phyloP scores from a whole-genome alignment of 352 stramenopile species.

The Phytophthora sp. region DNA sequence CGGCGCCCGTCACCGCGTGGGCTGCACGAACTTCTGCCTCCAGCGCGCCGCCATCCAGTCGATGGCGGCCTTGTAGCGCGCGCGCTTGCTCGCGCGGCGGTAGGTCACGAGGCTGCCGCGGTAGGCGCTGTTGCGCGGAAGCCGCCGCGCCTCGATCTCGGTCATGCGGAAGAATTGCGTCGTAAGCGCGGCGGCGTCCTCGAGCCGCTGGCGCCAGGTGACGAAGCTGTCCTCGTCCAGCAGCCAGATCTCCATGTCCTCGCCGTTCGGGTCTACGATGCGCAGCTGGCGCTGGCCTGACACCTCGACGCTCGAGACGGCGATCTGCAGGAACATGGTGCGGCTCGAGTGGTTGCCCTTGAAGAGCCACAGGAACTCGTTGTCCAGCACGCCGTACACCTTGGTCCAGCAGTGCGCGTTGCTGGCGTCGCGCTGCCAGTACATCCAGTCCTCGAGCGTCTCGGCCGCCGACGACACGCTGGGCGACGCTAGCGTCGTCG shows the following conservation, averaged over 20 bases:
- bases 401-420: conserved; percentile 83
- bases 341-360: conserved; percentile 61
- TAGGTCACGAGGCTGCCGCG: conserved; percentile 74
- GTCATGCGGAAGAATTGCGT: conserved; percentile 70
- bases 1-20: conserved; percentile 8
- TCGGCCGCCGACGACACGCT: conserved; percentile 39
- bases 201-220: conserved; percentile 58
- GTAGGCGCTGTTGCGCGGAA: conserved; percentile 68
- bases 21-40: conserved; percentile 34
- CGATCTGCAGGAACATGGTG: conserved; percentile 79
- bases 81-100: conserved; percentile 55
- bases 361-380: conserved; percentile 85
- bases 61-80: conserved; percentile 54
- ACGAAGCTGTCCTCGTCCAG: conserved; percentile 57
- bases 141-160: conserved; percentile 54
- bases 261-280: conserved; percentile 76
- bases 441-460: conserved; percentile 79
- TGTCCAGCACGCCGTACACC: conserved; percentile 78
- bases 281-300: conserved; percentile 70
- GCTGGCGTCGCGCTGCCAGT: conserved; percentile 79
- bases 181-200: conserved; percentile 66
- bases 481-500: conserved; percentile 49
- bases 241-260: conserved; percentile 80
- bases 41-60: conserved; percentile 48
- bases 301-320: conserved; percentile 68